Percentiles rank a stretch among this genome's conserved stretches.
Conservation (phyloP, 129 eudicot species). For the Rutidosis leptorrhynchoides region DNA sequence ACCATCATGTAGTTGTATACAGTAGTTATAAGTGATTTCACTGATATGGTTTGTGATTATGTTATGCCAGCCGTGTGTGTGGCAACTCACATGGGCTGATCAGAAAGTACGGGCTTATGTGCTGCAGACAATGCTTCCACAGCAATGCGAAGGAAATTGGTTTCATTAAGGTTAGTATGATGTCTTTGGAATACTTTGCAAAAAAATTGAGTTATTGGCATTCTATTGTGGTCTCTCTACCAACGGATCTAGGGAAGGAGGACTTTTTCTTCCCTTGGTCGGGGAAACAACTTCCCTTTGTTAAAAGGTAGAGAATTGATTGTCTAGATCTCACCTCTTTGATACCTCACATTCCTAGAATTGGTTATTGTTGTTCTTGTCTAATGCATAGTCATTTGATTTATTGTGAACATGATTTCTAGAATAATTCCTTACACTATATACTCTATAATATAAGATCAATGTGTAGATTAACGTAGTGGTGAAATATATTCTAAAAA, state of each 20-base stretch:
- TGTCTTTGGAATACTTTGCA: neutral
- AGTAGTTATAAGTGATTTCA: no score
- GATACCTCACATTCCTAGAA: no score
- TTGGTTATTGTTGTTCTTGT: no score
- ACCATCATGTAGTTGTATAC: neutral
- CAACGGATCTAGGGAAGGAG: no score
- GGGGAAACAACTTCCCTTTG: no score
- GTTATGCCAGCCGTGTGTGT: slow-evolving; percentile 42
- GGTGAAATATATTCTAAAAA: neutral
- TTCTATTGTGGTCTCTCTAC: no score
- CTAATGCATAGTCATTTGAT: no score
- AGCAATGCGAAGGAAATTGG: slow-evolving; percentile 56
- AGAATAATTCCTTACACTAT: neutral
- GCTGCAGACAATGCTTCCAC: slow-evolving; percentile 64
- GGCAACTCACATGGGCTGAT: slow-evolving; percentile 53
- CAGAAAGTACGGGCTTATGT: slow-evolving; percentile 62
- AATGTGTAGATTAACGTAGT: neutral
- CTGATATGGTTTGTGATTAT: slow-evolving; percentile 4
- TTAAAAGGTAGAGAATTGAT: no score
- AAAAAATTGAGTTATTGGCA: neutral
- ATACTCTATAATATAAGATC: neutral
- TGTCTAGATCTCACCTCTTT: no score
- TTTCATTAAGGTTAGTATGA: slow-evolving; percentile 46
- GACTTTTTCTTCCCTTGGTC: no score
- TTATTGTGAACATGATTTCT: neutral